Percentiles rank a stretch among this genome's conserved stretches.
These are phyloP conservation scores for Onygenales sp. DNA, from an alignment of 2,329 filamentous ascomycete genomes.

Conservation along the genomic window DNA sequence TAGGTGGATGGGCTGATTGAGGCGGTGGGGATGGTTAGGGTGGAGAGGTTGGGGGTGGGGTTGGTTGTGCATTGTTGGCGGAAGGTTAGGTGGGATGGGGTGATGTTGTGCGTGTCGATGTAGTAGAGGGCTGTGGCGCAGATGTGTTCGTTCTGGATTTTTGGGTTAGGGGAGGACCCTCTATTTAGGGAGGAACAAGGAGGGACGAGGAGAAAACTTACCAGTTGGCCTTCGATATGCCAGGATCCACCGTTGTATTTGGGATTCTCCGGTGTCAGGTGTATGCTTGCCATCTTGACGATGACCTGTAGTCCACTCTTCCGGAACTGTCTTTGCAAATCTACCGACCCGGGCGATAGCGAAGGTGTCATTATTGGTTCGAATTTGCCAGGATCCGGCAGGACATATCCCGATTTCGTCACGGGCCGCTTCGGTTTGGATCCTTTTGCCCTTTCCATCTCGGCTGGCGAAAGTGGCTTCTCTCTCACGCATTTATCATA, in stretches of 20 bases:
- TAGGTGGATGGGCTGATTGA: not conserved
- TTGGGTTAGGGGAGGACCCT: not conserved
- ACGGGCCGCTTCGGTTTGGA: conserved; percentile 4
- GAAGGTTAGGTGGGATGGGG: conserved; percentile 2
- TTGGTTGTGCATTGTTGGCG: conserved; percentile 1
- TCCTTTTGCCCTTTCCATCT: conserved; percentile 3
- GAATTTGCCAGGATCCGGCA: conserved; percentile 5
- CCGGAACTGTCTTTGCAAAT: conserved; percentile 21
- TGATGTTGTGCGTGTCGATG: conserved; percentile 4
- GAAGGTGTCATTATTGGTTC: not conserved
- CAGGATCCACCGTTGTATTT: conserved; percentile 37
- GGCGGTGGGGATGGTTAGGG: too few species aligned
- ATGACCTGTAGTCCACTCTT: conserved; percentile 48
- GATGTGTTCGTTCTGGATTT: conserved; percentile 6
- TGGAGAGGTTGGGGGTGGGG: not conserved
- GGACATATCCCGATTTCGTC: conserved; percentile 2
- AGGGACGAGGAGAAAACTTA: conserved; percentile 8
- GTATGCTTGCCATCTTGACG: conserved; percentile 53
- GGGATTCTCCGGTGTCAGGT: conserved; percentile 49
- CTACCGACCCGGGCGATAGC: conserved; percentile 23
- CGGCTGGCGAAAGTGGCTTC: conserved; percentile 9
- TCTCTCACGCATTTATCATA: conserved; percentile 10
- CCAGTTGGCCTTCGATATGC: conserved; percentile 41
- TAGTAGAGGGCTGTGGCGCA: conserved; percentile 7
- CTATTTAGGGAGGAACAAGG: not conserved